Base-by-base conservation (phyloP, 2,329 filamentous ascomycete species). In the Botrytis elliptica region DNA sequence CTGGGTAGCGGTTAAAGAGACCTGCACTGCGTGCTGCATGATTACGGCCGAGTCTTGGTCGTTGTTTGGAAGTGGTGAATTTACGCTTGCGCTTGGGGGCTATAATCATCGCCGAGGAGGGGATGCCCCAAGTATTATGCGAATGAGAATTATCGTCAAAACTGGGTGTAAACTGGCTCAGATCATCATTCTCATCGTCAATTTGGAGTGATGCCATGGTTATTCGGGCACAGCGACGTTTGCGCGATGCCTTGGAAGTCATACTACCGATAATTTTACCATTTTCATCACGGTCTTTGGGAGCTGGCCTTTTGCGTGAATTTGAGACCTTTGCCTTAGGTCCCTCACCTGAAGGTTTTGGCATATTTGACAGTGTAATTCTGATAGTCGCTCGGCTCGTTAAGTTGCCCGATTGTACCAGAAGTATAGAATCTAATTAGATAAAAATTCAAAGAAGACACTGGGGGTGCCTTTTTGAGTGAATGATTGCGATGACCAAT, bases 151-250 rank as follows among this genome's bases (percentile, higher is more conserved):
- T 49, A 8, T 42, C 20, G 22, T 42, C 25, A 29, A 74, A 74
- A 14, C 44, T 62, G n/a, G 46, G 20, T 22, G 60, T 70, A 46
- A 69, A 57, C 20, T 46, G 40, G 52, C 63, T 57, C 22, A 72
- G 40, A 59, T 65, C 69, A n/a, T 74, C 73, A 38, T 75, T 36
- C 7, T 75, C 66, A 44, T 74, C 74, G 38, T 72, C 65, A 36
- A 68, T 69, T 65, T 59, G 59, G 22, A 75, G 62, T 20, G 55
- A 72, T 38, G n/a, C 36, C 60, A 57, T 63, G n/a, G 73, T 66
- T 33, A 73, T 49, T 36, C 44, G 33, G 9, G 57, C 36, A 36
- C 42, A 29, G 18, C 67, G 72, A 46, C 72, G 67, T 25, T 44
- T 71, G 46, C 72, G 72, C 25, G 72, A 73, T 40, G 72, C 67